Base-by-base conservation (phyloP, 2,329 filamentous ascomycete genomes). In the Bipolaris victoriae region DNA sequence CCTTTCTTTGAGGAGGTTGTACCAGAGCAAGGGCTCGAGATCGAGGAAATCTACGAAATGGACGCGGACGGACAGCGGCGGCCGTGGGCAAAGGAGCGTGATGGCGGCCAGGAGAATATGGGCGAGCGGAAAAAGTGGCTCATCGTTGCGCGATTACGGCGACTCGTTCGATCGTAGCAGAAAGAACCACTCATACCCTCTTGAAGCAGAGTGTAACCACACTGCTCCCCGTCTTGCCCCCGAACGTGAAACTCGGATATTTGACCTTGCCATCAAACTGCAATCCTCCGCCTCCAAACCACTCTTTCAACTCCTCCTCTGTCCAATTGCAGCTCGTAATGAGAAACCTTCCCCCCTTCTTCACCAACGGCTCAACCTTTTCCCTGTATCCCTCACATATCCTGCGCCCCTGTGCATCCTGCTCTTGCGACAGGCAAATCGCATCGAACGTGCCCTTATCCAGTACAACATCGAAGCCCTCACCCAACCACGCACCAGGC, bases 301-400 rank as follows among this genome's bases (percentile, higher is more conserved):
- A 98, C 15, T 78, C 79, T 58, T 84, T 81, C 68, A 99, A 78
- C 80, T 99, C 95, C 39, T 87, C 85, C 79, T 95, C 92, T 1
- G 94, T 98, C 95, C 95, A 99, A 78, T 99, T 99, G 76, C 95
- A 99, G 77, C 92, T 97, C 52, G 95, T 98, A 52, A 99, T 86
- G 58, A 97, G 77, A 67, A 98, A 85, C 22, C 91, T 81, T 0
- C 91, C 91, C 1, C 88, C 89, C 1, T 78, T 79, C 66, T 86
- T 87, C 49, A 98, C 83, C 62, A 98, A 81, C 26, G 77, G 78
- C 60, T 88, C 80, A 31, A 94, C 88, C 50, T 86, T 85, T 45
- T 83, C 82, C 46, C 86, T 84, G 78, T 99, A 99, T 3, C 83
- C 83, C 74, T 96, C 91, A 72, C 87, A 90, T 11, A 90, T 81